These are phyloP conservation scores for Yamadazyma oceani DNA, from an alignment of 1,139 yeast species.

Conservation along the genomic window DNA sequence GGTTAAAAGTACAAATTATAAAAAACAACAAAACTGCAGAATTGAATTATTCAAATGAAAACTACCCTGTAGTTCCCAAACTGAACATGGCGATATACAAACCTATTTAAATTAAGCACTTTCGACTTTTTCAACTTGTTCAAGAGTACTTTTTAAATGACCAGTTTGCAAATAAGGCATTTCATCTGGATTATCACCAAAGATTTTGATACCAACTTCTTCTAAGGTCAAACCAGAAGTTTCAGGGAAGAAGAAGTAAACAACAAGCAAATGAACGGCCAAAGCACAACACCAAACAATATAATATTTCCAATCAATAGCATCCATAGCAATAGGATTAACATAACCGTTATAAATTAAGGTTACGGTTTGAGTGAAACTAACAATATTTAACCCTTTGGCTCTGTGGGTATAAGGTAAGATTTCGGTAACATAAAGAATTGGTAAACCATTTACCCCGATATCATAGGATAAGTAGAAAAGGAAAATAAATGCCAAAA, in stretches of 20 bases:
- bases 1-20: too few species aligned
- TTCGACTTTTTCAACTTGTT: slow-evolving; percentile 3
- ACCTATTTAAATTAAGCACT: neutral
- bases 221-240: slow-evolving; percentile 55
- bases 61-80: too few species aligned
- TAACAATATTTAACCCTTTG: slow-evolving; percentile 39
- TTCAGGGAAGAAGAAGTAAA: slow-evolving; percentile 47
- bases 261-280: slow-evolving; percentile 36
- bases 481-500: slow-evolving; percentile 48
- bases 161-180: slow-evolving; percentile 3
- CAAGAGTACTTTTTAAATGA: neutral
- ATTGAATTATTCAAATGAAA: too few species aligned
- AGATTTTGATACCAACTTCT: slow-evolving; percentile 47
- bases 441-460: slow-evolving; percentile 43
- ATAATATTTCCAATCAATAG: slow-evolving; percentile 60
- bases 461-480: slow-evolving; percentile 38
- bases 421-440: slow-evolving; percentile 41
- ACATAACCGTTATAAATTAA: slow-evolving; percentile 42
- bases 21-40: too few species aligned
- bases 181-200: slow-evolving; percentile 36
- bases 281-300: slow-evolving; percentile 49
- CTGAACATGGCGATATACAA: neutral
- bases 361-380: slow-evolving; percentile 26
- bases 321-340: slow-evolving; percentile 60
- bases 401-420: slow-evolving; percentile 47